These are phyloP conservation scores for Suillus subluteus DNA, from an alignment of 768 basidiomycete species.

Conservation along the genomic window DNA sequence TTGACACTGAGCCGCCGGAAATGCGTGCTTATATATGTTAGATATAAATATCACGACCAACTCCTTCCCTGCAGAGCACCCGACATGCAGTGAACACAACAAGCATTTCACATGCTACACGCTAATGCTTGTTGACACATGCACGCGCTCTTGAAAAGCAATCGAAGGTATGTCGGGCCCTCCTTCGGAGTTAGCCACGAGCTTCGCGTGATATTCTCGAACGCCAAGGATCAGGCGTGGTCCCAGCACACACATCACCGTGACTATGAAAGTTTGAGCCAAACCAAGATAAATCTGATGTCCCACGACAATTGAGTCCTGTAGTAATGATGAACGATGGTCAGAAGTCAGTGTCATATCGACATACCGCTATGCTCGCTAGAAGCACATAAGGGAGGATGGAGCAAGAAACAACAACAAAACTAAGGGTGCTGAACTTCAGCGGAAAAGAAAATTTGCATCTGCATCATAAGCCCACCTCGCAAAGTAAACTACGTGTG, in stretches of 20 bases:
- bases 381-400: background rate
- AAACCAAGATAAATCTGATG: background rate
- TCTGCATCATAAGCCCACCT: background rate
- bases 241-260: background rate
- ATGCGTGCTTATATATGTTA: too few relatives aligned
- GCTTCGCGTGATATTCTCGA: background rate
- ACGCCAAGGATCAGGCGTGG: background rate
- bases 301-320: background rate
- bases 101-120: background rate
- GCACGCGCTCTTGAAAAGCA: background rate
- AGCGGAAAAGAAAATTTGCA: background rate
- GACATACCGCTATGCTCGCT: background rate
- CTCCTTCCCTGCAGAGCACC: background rate
- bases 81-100: background rate
- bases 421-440: background rate
- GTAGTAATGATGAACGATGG: background rate
- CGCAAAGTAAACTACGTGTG: background rate
- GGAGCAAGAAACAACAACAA: background rate
- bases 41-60: background rate
- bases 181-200: background rate
- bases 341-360: background rate
- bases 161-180: background rate
- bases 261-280: background rate
- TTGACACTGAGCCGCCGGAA: too few relatives aligned
- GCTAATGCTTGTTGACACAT: background rate